Conservation (phyloP, 1,139 yeast species). For the Tardiomyces depauwii region DNA sequence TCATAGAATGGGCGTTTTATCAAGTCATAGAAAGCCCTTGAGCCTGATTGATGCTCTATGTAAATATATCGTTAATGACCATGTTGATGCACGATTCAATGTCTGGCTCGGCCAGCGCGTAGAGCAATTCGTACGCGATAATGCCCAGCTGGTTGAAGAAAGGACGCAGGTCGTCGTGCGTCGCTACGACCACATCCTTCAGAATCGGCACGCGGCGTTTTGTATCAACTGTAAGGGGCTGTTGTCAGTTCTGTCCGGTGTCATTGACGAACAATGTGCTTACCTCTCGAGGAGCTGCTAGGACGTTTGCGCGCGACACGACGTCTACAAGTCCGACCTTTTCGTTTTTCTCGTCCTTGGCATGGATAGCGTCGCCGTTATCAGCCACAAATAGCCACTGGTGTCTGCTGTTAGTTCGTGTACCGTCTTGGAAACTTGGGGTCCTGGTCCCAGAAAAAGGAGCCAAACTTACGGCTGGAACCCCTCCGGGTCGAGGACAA, state of each 20-base stretch:
- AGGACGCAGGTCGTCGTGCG: slow-evolving; percentile 39
- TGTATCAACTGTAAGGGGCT: background rate
- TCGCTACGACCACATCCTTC: slow-evolving; percentile 10
- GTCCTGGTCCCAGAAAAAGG: too few relatives aligned
- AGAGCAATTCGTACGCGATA: slow-evolving; percentile 61
- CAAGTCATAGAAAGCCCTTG: background rate
- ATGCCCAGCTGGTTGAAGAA: slow-evolving; percentile 67
- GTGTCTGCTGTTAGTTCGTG: slow-evolving; percentile 14
- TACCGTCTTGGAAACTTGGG: too few relatives aligned
- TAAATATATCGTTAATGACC: slow-evolving; percentile 42
- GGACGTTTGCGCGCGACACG: slow-evolving; percentile 17
- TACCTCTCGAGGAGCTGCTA: slow-evolving; percentile 13
- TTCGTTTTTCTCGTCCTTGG: slow-evolving; percentile 18
- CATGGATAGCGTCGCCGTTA: slow-evolving; percentile 46
- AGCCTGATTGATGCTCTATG: too few relatives aligned
- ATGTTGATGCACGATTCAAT: slow-evolving; percentile 40
- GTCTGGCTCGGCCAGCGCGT: slow-evolving; percentile 44
- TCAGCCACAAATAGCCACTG: slow-evolving; percentile 84
- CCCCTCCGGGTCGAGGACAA: slow-evolving; percentile 62
- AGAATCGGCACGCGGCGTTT: slow-evolving; percentile 8
- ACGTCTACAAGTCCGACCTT: slow-evolving; percentile 31
- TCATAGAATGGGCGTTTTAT: slow-evolving; percentile 17
- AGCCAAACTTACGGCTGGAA: slow-evolving; percentile 43
- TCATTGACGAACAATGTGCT: background rate
- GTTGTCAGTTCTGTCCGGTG: slow-evolving; percentile 5